Percentiles rank a stretch among this genome's conserved stretches.
Conservation (phyloP, 345 rosid genomes). For the Ceriops tagal region DNA sequence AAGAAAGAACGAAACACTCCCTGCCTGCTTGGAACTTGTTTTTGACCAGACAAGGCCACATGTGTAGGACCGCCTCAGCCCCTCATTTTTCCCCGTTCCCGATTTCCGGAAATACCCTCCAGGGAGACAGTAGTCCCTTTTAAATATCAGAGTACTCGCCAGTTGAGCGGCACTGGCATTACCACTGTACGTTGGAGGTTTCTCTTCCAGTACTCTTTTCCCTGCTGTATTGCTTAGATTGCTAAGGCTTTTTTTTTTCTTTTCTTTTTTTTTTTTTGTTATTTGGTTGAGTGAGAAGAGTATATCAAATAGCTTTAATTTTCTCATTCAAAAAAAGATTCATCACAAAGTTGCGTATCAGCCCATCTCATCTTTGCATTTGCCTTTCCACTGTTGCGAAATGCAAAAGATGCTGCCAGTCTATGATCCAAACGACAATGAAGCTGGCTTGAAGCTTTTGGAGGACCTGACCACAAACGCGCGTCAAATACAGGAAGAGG, state of each 20-base stretch:
- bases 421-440: conserved; percentile 67
- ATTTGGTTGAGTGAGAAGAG: no score
- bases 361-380: not conserved
- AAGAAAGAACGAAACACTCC: conserved; percentile 15
- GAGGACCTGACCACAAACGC: conserved; percentile 76
- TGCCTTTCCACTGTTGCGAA: not conserved
- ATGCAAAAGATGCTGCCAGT: conserved; percentile 51
- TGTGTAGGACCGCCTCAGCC: conserved; percentile 79
- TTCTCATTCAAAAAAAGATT: not conserved
- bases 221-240: not conserved
- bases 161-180: conserved; percentile 4
- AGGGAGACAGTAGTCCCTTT: not conserved
- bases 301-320: conserved; percentile 1
- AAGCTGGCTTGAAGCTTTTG: conserved; percentile 64
- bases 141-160: conserved; percentile 23
- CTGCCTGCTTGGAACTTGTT: conserved; percentile 38
- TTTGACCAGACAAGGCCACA: conserved; percentile 87
- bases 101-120: conserved; percentile 35
- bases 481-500: conserved; percentile 48
- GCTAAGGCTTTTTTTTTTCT: conserved; percentile 13
- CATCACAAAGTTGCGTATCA: no score
- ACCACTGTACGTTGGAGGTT: conserved; percentile 3
- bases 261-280: conserved; percentile 10
- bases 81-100: conserved; percentile 21
- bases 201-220: not conserved